A percentile compares a stretch with the other conserved stretches of the same genome.
Evolutionary conservation across 768 basidiomycete genomes (phyloP).

Genomic region (Amanita subjunquillea): DNA sequence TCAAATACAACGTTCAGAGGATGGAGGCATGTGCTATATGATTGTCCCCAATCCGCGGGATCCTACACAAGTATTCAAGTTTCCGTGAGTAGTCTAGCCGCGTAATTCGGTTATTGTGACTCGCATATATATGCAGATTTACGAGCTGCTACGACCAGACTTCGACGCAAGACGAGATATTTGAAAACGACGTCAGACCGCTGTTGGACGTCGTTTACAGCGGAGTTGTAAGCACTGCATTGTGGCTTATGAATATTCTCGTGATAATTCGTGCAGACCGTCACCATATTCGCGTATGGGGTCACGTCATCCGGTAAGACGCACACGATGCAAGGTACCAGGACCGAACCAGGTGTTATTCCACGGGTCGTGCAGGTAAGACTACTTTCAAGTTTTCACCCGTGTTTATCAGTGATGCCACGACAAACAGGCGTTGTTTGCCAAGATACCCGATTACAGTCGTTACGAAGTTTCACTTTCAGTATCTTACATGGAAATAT

Average conservation of each 20-base stretch:
- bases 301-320: constrained; percentile 90
- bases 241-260: background rate
- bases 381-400: background rate
- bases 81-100: constrained; percentile 41
- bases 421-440: constrained; percentile 42
- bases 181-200: constrained; percentile 63
- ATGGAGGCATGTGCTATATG: constrained; percentile 36
- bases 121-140: constrained; percentile 32
- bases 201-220: constrained; percentile 69
- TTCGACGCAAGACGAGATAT: constrained; percentile 71
- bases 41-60: constrained; percentile 66
- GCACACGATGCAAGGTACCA: constrained; percentile 84
- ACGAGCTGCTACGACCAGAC: constrained; percentile 65
- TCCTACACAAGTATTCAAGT: constrained; percentile 61
- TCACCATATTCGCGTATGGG: constrained; percentile 86
- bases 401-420: background rate
- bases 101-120: background rate
- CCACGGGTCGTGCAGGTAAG: constrained; percentile 68
- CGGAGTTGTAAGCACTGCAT: constrained; percentile 48
- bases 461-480: constrained; percentile 35
- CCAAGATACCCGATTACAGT: constrained; percentile 26
- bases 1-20: constrained; percentile 35
- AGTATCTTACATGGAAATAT: constrained; percentile 83
- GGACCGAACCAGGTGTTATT: constrained; percentile 71
- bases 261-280: constrained; percentile 36